Evolutionary conservation across 106 monocot species (phyloP), one percentile per base, ranked within the genome.

Genomic region (Dendrobium catenatum): DNA sequence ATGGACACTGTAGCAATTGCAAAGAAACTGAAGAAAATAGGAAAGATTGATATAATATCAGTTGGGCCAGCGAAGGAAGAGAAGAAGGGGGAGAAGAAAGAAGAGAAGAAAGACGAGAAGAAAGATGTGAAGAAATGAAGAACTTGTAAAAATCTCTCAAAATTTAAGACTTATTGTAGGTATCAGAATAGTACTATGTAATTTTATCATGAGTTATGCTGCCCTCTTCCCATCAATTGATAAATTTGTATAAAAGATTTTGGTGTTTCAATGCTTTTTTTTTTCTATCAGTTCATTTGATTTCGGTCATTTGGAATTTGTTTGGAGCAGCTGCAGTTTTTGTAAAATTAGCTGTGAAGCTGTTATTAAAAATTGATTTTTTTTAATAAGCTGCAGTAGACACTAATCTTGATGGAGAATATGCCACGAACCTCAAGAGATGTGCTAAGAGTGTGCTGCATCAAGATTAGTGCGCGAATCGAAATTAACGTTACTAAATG

Each of bases 11-110:
- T 94, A 17, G 88, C 87, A 61, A 85, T 96, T 40, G 94, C 89
- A 6, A 94, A 92, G 84, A 96, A 96, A 78, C 77, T 96, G 77
- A 96, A 90, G 85, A 96, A 94, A 44, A 48, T 94, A 19, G 94
- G 94, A 46, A 90, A 88, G 72, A 79, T 92, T 68, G 94, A 94
- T 29, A 90, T 94, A 18, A 17, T 96, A 18, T 88, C 92, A 46
- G 96, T 92, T 42, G 96, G 94, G 66, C 90, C 94, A 31, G 91
- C 94, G 20, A 96, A 96, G 80, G 90, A 94, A 83, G 96, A 96
- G 47, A 96, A 96, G 87, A 94, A 96, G 68, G 95, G 89, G 20
- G 90, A 95, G 55, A 92, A 76, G 76, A 76, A 76, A 51, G 76
- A 76, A 0, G 76, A 47, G 49, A 76, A 76, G 49, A 47, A 47